Evolutionary conservation across 352 stramenopile species (phyloP), one percentile per base, ranked within the genome.

Genomic region (Phytopythium cucurbitacearum): DNA sequence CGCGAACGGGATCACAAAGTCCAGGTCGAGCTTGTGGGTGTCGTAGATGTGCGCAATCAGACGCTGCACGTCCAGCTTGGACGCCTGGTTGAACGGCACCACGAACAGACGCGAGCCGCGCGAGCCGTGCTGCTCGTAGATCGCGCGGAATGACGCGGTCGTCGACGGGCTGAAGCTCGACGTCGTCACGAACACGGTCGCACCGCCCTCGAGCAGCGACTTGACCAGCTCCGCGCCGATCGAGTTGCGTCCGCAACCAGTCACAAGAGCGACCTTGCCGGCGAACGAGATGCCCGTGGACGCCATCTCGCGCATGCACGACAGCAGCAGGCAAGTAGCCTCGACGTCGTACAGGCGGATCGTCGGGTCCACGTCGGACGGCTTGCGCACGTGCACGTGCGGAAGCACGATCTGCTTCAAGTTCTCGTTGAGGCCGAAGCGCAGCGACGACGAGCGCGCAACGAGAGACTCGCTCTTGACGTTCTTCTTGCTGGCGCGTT

Each of bases 1-100:
- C 7, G 83, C 87, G 53, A 96, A 96, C n/a, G 87, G 87, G 16
- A 95, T 75, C 4, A 95, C 65, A 47, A 90, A 94, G 68, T 96
- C 87, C 44, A 96, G 41, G 38, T 94, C 85, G 16, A 96, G 62
- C 43, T 80, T 82, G 58, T 93, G 82, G 46, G 75, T 65, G 28
- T 79, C 76, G 74, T 94, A 96, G 58, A 94, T 89, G 72, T 95
- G 84, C 16, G 62, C 59, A 21, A 96, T 65, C 16, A 95, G 51
- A 35, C 66, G 73, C 43, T 71, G 52, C 38, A 94, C 81, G 48
- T 96, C 87, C 46, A 73, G 55, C 69, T 87, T 85, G 7, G 84
- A 95, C 13, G 78, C 83, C 53, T 91, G 80, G 65, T 96, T 96
- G 71, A 91, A 93, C 40, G 87, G 87, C 5, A 94, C 53, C 10